These are phyloP conservation scores for Chionographis japonica DNA, from an alignment of 106 monocot species.

Conservation along the genomic window DNA sequence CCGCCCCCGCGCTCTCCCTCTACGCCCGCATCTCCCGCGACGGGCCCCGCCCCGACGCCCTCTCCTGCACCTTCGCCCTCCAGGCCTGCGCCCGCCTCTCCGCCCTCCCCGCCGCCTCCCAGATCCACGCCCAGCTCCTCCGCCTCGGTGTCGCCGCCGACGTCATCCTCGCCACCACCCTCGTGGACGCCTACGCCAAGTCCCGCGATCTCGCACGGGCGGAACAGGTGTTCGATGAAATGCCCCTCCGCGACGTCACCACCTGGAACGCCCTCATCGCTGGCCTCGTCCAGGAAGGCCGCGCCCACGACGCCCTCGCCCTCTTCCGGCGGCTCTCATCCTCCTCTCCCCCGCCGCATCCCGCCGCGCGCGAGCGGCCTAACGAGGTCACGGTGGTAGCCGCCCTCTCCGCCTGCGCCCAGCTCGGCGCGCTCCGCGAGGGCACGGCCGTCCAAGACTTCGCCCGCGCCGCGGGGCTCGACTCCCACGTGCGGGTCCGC, in stretches of 20 bases:
- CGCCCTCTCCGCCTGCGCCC: slow-evolving; percentile 72
- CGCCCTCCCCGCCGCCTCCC: slow-evolving; percentile 20
- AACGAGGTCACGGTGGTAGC: slow-evolving; percentile 66
- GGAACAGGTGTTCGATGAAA: slow-evolving; percentile 70
- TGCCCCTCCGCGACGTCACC: slow-evolving; percentile 55
- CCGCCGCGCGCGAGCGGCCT: slow-evolving; percentile 24
- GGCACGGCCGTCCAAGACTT: slow-evolving; percentile 35
- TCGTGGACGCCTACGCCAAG: slow-evolving; percentile 75
- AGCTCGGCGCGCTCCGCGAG: slow-evolving; percentile 53
- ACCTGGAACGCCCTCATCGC: slow-evolving; percentile 79
- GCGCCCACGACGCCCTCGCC: slow-evolving; percentile 51
- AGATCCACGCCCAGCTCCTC: slow-evolving; percentile 52
- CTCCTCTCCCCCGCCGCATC: neutral
- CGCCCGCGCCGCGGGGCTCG: slow-evolving; percentile 22
- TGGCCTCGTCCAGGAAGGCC: slow-evolving; percentile 37
- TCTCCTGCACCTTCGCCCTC: slow-evolving; percentile 74
- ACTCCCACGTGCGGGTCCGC: slow-evolving; percentile 28
- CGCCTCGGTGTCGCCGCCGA: slow-evolving; percentile 54
- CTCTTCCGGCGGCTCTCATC: slow-evolving; percentile 39
- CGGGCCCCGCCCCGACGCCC: slow-evolving; percentile 62
- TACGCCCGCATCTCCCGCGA: slow-evolving; percentile 28
- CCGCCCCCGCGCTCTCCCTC: slow-evolving; percentile 39
- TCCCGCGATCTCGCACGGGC: slow-evolving; percentile 27
- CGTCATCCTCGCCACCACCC: slow-evolving; percentile 59
- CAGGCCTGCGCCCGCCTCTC: slow-evolving; percentile 48